Base-by-base conservation (phyloP, 306 rosid genomes). In the Gynostemma pentaphyllum region DNA sequence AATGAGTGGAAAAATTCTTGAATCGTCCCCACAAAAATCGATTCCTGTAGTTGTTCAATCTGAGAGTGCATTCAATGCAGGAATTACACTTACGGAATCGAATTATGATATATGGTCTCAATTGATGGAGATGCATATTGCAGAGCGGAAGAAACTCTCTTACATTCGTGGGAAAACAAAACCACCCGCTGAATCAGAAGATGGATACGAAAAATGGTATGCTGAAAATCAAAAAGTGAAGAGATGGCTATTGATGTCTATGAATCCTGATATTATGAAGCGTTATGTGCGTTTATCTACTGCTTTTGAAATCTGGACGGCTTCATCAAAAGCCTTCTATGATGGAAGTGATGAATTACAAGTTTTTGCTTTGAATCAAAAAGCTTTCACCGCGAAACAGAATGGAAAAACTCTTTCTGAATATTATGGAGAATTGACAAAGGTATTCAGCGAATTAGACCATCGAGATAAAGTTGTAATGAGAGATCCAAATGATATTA, bases 321-420 rank as follows among this genome's bases (percentile, higher is more conserved):
- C 72, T 6, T 32, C 57, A 28, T 42, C 46, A 12, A 45, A 68
- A 3, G 37, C 72, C 3, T 55, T 68, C 36, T 44, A 45, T 68
- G 67, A 68, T 56, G 66, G 72, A 45, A 44, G 32, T 23, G 67
- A 68, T 56, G 72, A 68, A 37, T 37, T 68, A 9, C 53, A 68
- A 7, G 45, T 65, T n/a, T 47, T 65, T 16, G 11, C 45, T 16
- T 34, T 65, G 16, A 65, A 65, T 47, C 44, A 51, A 9, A 68
- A 54, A 30, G 64, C 42, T 15, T 68, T 68, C 44, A 24, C 32
- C 11, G 30, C 65, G 27, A 66, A 49, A 66, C 70, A 66, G 7
- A 49, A 29, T 32, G 46, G 61, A 2, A 32, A 16, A 30, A 0
- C n/a, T 2, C 12, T 66, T 27, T 46, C 27, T 29, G 26, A 4